Evolutionary conservation across 2,329 filamentous ascomycete species (phyloP).

Genomic region (Talaromyces sp.): DNA sequence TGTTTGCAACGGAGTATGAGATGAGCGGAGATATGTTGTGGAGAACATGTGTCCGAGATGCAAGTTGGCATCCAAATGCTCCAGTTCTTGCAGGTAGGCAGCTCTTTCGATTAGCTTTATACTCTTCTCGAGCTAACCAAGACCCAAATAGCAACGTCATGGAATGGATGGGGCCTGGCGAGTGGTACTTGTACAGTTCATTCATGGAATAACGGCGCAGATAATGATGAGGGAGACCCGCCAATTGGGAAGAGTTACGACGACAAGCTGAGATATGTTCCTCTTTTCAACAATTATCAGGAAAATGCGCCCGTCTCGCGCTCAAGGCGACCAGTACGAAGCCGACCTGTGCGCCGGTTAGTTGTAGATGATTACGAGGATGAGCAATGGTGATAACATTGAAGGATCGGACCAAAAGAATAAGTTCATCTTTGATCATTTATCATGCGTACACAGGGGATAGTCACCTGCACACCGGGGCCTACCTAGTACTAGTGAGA

Average conservation of each 20-base stretch:
- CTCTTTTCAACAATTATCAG: slow-evolving; percentile 45
- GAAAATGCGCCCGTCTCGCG: slow-evolving; percentile 19
- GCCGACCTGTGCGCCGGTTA: slow-evolving; percentile 23
- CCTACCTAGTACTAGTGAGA: too few relatives aligned
- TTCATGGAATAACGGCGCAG: slow-evolving; percentile 69
- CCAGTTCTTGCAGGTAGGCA: slow-evolving; percentile 71
- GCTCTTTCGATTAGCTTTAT: not conserved
- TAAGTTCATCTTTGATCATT: not conserved
- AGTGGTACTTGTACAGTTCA: slow-evolving; percentile 78
- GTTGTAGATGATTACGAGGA: slow-evolving; percentile 14
- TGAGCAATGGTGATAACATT: slow-evolving; percentile 18
- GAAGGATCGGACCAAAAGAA: not conserved
- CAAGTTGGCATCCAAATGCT: slow-evolving; percentile 85
- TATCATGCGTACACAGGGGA: not conserved
- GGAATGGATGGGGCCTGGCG: slow-evolving; percentile 76
- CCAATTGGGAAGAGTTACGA: slow-evolving; percentile 64
- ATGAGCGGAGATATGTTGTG: slow-evolving; percentile 61
- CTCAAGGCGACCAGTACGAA: slow-evolving; percentile 21
- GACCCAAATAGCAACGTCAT: slow-evolving; percentile 67
- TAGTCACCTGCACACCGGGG: not conserved
- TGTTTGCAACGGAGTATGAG: slow-evolving; percentile 60
- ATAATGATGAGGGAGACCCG: slow-evolving; percentile 65
- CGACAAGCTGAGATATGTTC: slow-evolving; percentile 57
- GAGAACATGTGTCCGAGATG: slow-evolving; percentile 82
- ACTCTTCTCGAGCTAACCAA: not conserved